Evolutionary conservation across 768 basidiomycete genomes (phyloP), one percentile per base, ranked within the genome.

Genomic region (Neoboletus brunneissimus): DNA sequence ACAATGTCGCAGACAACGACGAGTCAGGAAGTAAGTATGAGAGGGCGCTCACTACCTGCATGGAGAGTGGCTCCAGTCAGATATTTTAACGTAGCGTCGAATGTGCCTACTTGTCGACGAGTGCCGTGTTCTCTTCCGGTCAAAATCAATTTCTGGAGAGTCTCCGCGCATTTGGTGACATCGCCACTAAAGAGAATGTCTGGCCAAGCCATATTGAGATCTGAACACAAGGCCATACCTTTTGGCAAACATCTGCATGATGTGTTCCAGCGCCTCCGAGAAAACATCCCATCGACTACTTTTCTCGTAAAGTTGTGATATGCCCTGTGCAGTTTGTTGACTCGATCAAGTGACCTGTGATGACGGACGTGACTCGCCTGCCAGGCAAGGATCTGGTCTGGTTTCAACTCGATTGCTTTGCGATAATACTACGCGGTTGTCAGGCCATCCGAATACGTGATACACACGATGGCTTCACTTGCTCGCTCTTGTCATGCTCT

Each of bases 1-100:
- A 84, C 9, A 98, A 75, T 2, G 85, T 75, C 1, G 76, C 58
- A 62, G 86, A 88, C 2, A 87, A 67, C 0, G 81, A 73, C 5
- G 94, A 93, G 7, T 82, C 81, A 0, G 93, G 89, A 11, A 98
- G 85, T 15, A 94, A 76, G 34, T 87, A 76, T 8, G 77, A 78
- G 13, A 98, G 76, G 0, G 85, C 79, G 32, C 81, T 75, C 43
- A 86, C 80, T 23, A 96, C 64, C 91, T 96, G 56, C 9, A 57
- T 16, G 16, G 45, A 47, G 31, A 56, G 48, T 20, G 51, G 12
- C 27, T 2, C 55, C 56, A 50, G 41, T 42, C 13, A 3, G 22
- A 50, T 20, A n/a, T 12, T 40, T 20, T 25, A 12, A 32, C 8
- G 34, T 18, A 13, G 27, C 42, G 44, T 54, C 56, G 20, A 31